These are phyloP conservation scores for Diaporthe batatas DNA, from an alignment of 2,329 filamentous ascomycete genomes.

Conservation along the genomic window DNA sequence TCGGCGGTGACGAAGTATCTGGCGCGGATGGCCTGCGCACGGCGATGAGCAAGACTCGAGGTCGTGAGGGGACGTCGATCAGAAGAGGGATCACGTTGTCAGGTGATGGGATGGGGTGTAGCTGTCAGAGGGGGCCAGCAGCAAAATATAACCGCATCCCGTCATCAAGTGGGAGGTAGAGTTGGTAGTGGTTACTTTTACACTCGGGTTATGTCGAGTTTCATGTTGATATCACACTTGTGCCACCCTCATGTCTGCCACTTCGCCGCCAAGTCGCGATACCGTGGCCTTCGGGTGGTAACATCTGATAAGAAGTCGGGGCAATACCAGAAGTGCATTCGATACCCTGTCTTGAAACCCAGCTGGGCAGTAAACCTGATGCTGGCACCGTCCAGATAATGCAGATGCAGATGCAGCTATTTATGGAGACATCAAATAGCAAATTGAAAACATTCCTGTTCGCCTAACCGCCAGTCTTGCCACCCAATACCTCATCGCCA, in stretches of 20 bases:
- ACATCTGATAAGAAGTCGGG: not conserved
- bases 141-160: not conserved
- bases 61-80: not conserved
- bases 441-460: not conserved
- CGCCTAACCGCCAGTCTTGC: constrained; percentile 14
- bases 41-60: not conserved
- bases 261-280: not conserved
- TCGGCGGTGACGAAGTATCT: constrained; percentile 10
- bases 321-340: not conserved
- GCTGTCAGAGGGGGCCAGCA: not conserved
- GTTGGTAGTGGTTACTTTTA: not conserved
- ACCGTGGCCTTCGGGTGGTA: not conserved
- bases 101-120: too few relatives aligned
- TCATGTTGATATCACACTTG: not conserved
- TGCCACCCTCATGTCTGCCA: not conserved
- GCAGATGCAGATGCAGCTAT: constrained; percentile 23
- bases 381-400: constrained; percentile 3
- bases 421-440: constrained; percentile 31
- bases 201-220: not conserved
- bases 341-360: constrained; percentile 9
- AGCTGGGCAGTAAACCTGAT: not conserved
- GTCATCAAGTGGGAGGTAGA: not conserved
- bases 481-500: constrained; percentile 11
- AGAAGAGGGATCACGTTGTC: not conserved
- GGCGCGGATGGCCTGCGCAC: not conserved